Evolutionary conservation across 345 rosid species (phyloP).

Genomic region (Excoecaria agallocha): DNA sequence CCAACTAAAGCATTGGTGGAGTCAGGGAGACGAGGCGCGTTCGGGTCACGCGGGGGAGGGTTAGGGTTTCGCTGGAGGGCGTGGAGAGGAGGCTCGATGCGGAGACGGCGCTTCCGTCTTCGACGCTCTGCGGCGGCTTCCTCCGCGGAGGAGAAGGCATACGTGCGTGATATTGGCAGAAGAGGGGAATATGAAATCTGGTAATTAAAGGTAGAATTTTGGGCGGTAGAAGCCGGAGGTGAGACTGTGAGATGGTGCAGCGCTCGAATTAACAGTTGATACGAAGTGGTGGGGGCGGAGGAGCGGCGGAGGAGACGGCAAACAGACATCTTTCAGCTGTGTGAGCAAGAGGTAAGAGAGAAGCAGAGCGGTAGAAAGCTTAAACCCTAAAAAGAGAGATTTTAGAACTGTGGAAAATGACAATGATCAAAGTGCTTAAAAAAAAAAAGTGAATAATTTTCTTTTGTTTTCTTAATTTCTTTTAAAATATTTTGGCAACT

Average conservation of each 20-base stretch:
- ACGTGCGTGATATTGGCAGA: slow-evolving; percentile 40
- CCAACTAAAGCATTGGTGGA: slow-evolving; percentile 83
- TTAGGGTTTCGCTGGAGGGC: slow-evolving; percentile 64
- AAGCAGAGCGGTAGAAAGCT: background rate
- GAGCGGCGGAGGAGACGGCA: slow-evolving; percentile 49
- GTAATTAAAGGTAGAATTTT: background rate
- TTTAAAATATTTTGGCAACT: background rate
- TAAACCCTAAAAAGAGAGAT: slow-evolving; percentile 23
- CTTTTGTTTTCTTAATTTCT: background rate
- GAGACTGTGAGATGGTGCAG: slow-evolving; percentile 16
- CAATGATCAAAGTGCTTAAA: background rate
- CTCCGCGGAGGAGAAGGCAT: slow-evolving; percentile 84
- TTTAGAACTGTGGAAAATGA: background rate
- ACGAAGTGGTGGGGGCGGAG: slow-evolving; percentile 12
- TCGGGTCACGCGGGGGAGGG: slow-evolving; percentile 76
- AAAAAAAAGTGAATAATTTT: background rate
- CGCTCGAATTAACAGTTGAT: slow-evolving; percentile 4
- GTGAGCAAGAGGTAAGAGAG: too few relatives aligned
- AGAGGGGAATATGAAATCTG: slow-evolving; percentile 13
- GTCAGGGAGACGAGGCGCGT: slow-evolving; percentile 91
- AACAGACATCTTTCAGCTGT: slow-evolving; percentile 45
- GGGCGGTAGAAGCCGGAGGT: slow-evolving; percentile 8
- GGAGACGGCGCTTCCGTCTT: slow-evolving; percentile 81
- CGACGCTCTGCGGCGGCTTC: slow-evolving; percentile 97
- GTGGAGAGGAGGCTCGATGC: slow-evolving; percentile 89